Conservation (phyloP, 2,329 filamentous ascomycete species). For the Fusarium sp. region DNA sequence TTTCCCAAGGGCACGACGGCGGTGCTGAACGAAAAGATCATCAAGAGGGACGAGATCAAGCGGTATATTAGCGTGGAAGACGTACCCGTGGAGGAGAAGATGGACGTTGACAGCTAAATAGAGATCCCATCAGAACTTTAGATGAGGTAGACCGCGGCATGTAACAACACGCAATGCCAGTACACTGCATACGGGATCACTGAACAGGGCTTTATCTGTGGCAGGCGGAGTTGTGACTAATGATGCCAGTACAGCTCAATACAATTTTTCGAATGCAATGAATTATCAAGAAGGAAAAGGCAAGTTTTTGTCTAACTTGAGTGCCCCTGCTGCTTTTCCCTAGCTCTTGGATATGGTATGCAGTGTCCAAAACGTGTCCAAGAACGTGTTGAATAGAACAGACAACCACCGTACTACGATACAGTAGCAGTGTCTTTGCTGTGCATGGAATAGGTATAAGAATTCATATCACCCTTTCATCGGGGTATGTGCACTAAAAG, state of each 20-base stretch:
- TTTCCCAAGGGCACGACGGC: slow-evolving; percentile 94
- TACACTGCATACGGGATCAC: slow-evolving; percentile 29
- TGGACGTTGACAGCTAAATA: slow-evolving; percentile 70
- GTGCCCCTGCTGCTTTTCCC: background rate
- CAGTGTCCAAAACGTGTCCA: slow-evolving; percentile 1
- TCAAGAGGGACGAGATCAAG: slow-evolving; percentile 90
- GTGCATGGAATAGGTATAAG: slow-evolving; percentile 7
- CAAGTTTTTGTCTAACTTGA: background rate
- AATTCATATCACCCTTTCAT: slow-evolving; percentile 3
- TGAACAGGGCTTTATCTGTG: slow-evolving; percentile 16
- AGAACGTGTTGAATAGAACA: slow-evolving; percentile 29
- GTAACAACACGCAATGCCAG: slow-evolving; percentile 38
- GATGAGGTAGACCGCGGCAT: slow-evolving; percentile 31
- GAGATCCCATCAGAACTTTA: slow-evolving; percentile 11
- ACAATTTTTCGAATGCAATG: slow-evolving; percentile 18
- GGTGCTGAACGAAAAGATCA: slow-evolving; percentile 94
- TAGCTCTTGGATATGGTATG: slow-evolving; percentile 14
- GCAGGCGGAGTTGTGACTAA: slow-evolving; percentile 5
- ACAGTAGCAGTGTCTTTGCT: slow-evolving; percentile 5
- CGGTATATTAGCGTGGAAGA: slow-evolving; percentile 95
- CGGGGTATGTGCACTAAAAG: slow-evolving; percentile 29
- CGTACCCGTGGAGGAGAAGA: slow-evolving; percentile 72
- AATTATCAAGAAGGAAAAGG: background rate
- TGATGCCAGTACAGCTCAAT: background rate
- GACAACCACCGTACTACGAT: background rate